A percentile compares a stretch with the other conserved stretches of the same genome.
Conservation (phyloP, 768 basidiomycete species). For the Porphyrellus cyaneotinctus region DNA sequence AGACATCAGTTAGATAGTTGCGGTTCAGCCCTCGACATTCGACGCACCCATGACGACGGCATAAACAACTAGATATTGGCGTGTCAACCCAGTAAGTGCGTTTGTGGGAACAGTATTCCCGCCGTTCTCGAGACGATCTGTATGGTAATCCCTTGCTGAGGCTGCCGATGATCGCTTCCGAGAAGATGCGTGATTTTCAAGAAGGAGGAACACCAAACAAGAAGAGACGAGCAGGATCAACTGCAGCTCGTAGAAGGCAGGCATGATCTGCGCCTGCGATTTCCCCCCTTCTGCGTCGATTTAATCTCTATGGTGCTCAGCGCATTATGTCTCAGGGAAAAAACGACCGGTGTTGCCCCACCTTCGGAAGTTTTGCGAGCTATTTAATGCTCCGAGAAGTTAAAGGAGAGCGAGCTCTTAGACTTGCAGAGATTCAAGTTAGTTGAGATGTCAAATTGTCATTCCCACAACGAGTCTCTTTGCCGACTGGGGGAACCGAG, state of each 20-base stretch:
- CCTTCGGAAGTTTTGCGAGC: too few relatives aligned
- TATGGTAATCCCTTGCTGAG: constrained; percentile 23
- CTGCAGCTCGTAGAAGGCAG: constrained; percentile 41
- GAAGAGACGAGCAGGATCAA: constrained; percentile 33
- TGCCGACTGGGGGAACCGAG: too few relatives aligned
- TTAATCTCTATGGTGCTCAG: neutral
- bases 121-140: constrained; percentile 33
- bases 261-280: constrained; percentile 15
- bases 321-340: too few relatives aligned
- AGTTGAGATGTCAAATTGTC: too few relatives aligned
- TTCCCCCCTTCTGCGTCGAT: neutral
- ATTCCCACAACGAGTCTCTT: too few relatives aligned
- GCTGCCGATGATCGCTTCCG: constrained; percentile 17
- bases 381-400: too few relatives aligned
- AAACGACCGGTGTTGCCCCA: too few relatives aligned
- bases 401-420: too few relatives aligned
- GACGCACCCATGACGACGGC: constrained; percentile 68
- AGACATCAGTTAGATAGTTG: constrained; percentile 1
- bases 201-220: constrained; percentile 33
- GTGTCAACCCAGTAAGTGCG: constrained; percentile 33
- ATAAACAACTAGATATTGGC: constrained; percentile 63
- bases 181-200: constrained; percentile 33
- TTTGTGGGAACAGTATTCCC: constrained; percentile 16
- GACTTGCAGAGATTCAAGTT: too few relatives aligned
- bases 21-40: neutral